Evolutionary conservation across 2,329 filamentous ascomycete genomes (phyloP), one percentile per base, ranked within the genome.

Genomic region (Fusarium virguliforme): DNA sequence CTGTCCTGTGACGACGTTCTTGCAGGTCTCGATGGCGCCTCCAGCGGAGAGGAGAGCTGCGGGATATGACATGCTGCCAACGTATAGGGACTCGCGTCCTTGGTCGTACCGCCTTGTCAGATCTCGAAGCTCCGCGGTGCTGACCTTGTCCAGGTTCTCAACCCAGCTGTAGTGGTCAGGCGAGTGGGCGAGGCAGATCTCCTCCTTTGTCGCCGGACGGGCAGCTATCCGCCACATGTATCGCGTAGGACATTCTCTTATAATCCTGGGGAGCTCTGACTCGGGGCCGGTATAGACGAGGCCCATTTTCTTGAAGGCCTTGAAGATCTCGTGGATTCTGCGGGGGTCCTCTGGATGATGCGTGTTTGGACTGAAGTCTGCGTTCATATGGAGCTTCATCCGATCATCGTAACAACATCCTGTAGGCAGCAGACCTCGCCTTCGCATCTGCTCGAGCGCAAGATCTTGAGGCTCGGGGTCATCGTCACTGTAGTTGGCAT

Each of bases 321-420:
- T 92, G 86, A 96, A 97, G 73, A 99, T 99, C 76, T 93, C 92
- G 75, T 95, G 93, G 65, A 99, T 98, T 13, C 96, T 90, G 30
- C 94, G 87, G 1, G 96, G 96, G 76, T 99, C 96, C 80, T 99
- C 96, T 0, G 96, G 96, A 77, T 99, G 96, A 57, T 97, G 91
- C 24, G 95, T 92, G 53, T 90, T 88, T 1, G 87, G 86, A 18
- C 88, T 89, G 77, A 90, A 91, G 78, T 94, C 91, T 15, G 93
- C 90, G 78, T 98, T 97, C 60, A 94, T 93, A 79, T 99, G 96
- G 67, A 97, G 92, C 67, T 96, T 94, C 96, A 99, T 99, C 34
- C 95, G 90, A 63, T 94, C 91, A 82, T 99, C 96, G 79, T 98
- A 99, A 72, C 93, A 95, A 67, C 92, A 90, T 4, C 93, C 93